A percentile compares a stretch with the other conserved stretches of the same genome.
Evolutionary conservation across 345 rosid genomes (phyloP).

Genomic region (Pugionium cornutum): DNA sequence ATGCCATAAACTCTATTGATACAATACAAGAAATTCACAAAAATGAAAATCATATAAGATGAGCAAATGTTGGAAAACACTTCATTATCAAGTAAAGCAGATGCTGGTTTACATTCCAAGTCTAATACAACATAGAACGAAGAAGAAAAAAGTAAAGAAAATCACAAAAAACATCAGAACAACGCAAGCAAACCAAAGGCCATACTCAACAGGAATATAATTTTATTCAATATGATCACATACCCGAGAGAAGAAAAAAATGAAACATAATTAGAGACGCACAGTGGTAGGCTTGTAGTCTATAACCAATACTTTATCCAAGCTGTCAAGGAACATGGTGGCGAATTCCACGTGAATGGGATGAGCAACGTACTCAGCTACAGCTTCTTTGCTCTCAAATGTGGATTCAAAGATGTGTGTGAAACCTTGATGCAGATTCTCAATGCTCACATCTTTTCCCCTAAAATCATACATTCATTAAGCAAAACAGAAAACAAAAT

Average conservation of each 20-base stretch:
- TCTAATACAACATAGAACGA: background rate
- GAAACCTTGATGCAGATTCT: constrained; percentile 81
- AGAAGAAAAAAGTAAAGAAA: background rate
- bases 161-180: background rate
- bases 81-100: constrained; percentile 18
- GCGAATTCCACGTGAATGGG: constrained; percentile 73
- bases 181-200: background rate
- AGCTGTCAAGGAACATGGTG: constrained; percentile 41
- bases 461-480: constrained; percentile 9
- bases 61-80: background rate
- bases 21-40: background rate
- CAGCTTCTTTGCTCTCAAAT: constrained; percentile 68
- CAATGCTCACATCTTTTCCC: constrained; percentile 78
- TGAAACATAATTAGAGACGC: constrained; percentile 26
- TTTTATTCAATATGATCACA: constrained; percentile 12
- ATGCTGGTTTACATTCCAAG: constrained; percentile 7
- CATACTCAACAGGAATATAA: constrained; percentile 5
- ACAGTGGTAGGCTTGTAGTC: constrained; percentile 71
- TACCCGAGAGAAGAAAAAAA: background rate
- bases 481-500: no score
- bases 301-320: constrained; percentile 65
- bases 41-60: background rate
- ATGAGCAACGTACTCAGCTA: constrained; percentile 69
- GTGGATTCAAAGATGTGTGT: constrained; percentile 75
- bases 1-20: background rate